These are phyloP conservation scores for Cercophora sp. DNA, from an alignment of 495 filamentous ascomycete species.

Conservation along the genomic window DNA sequence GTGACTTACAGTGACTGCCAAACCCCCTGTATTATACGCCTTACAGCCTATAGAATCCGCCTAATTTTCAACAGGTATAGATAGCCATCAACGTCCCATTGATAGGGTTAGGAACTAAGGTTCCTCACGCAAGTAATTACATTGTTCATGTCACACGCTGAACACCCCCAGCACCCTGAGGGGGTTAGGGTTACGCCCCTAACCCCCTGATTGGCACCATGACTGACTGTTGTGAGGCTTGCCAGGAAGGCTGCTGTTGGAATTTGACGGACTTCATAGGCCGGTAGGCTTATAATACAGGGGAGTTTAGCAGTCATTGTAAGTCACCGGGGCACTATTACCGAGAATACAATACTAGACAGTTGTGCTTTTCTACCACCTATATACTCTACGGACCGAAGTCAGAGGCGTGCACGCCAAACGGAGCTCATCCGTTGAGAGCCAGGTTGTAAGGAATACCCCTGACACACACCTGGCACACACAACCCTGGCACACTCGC, in stretches of 20 bases:
- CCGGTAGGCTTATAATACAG: background rate
- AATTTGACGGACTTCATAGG: background rate
- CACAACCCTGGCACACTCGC: no score
- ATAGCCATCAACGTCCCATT: no score
- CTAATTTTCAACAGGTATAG: background rate
- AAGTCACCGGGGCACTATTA: constrained; percentile 1
- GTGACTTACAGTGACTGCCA: constrained; percentile 1
- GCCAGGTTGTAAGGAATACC: no score
- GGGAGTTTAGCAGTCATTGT: constrained; percentile 1
- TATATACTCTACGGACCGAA: background rate
- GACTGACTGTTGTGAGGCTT: no score
- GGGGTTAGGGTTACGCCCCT: background rate
- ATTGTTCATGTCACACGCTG: background rate
- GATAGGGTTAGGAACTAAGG: no score
- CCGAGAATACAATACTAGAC: background rate
- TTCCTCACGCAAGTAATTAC: no score
- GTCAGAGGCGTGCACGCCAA: no score
- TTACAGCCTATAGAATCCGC: background rate
- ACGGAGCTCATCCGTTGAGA: no score
- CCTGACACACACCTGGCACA: no score
- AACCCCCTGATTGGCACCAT: background rate
- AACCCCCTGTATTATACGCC: constrained; percentile 2
- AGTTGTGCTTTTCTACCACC: background rate
- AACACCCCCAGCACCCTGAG: background rate
- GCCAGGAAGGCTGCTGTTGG: no score